Base-by-base conservation (phyloP, 176 grass and related monocot genomes). In the Saccharum officinarum region DNA sequence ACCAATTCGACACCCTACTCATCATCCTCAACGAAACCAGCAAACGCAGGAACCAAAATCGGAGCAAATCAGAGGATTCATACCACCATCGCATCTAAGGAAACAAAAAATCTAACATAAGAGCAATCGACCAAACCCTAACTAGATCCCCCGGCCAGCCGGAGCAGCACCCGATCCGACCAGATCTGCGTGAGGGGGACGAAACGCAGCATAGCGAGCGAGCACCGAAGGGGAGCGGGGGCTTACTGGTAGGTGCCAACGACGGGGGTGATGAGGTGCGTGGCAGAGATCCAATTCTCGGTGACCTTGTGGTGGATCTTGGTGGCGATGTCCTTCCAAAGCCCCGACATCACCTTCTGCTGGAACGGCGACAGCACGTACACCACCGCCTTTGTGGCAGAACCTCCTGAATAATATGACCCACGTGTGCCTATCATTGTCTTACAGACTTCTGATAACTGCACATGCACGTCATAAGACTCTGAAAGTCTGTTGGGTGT, bases 241-340 rank as follows among this genome's bases (percentile, higher is more conserved):
- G 10, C 90, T 78, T 92, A 94, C 97, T 89, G 81, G 90, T 99
- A 99, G 86, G 93, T 96, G 49, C 92, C 97, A 79, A 99, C 7
- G 88, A 99, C 31, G 33, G 97, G 97, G 73, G 60, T 4, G 84
- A 99, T 55, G 79, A 99, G 86, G n/a, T 96, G 97, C 31, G 92
- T 94, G 66, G 97, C 97, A 62, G 79, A 94, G 90, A 99, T 86
- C 97, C 97, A 99, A 90, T 99, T 99, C 92, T 99, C 97, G 31
- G 94, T 86, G 59, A 99, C 93, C 97, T 96, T 99, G 78, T 94
- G 97, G 90, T 95, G 93, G 92, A 99, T 92, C 92, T 99, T 99
- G 84, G 87, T 87, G 75, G 97, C 90, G 90, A 99, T 61, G 80
- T 99, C 97, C 90, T 96, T 96, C 97, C 97, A 99, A 69, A 99